Evolutionary conservation across 768 basidiomycete genomes (phyloP).

Genomic region (Termitomyces titanicus): DNA sequence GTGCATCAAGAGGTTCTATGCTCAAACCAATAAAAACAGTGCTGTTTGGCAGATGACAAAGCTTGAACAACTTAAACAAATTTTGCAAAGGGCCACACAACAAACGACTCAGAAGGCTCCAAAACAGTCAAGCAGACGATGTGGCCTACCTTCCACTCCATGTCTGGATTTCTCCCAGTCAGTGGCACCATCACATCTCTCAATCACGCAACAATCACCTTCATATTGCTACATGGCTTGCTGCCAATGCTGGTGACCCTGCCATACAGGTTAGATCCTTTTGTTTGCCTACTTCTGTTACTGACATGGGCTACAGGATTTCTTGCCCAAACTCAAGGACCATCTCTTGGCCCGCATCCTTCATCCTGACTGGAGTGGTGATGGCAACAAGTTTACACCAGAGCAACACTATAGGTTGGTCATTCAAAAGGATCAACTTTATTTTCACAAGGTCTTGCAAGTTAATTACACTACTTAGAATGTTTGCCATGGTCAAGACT

Average conservation of each 20-base stretch:
- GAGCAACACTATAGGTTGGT: not conserved
- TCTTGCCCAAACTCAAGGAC: not conserved
- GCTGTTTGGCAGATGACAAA: not conserved
- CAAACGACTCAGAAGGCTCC: conserved; percentile 20
- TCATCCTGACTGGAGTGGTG: not conserved
- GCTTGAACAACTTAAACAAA: not conserved
- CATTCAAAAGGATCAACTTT: too few relatives aligned
- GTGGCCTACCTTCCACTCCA: not conserved
- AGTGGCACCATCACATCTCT: not conserved
- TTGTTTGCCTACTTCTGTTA: not conserved
- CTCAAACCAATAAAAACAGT: conserved; percentile 30
- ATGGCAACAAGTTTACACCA: not conserved
- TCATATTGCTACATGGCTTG: not conserved
- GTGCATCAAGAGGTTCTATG: conserved; percentile 33
- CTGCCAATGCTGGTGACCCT: not conserved
- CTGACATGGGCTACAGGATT: not conserved
- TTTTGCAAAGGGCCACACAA: not conserved
- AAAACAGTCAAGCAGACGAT: not conserved
- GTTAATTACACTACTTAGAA: too few relatives aligned
- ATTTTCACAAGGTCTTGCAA: too few relatives aligned
- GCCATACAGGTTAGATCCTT: not conserved
- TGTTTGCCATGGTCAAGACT: too few relatives aligned
- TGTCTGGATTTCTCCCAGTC: not conserved
- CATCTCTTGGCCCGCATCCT: not conserved
- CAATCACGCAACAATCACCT: not conserved